Base-by-base conservation (phyloP, 2,329 filamentous ascomycete genomes). In the Colletotrichum sp. region DNA sequence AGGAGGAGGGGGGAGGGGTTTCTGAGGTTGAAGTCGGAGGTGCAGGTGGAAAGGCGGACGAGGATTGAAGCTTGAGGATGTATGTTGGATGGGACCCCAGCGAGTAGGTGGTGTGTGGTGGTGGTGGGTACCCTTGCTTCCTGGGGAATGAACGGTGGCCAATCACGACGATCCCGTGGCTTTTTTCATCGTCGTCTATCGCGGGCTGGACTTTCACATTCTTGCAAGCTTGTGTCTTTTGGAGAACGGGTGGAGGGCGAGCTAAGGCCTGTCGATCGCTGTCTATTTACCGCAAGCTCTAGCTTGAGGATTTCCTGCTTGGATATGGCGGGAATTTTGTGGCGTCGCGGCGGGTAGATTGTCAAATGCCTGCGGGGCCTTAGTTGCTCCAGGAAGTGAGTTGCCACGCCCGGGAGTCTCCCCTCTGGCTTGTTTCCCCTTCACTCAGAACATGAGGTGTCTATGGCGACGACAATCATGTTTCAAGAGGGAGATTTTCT, bases 291-390 rank as follows among this genome's bases (percentile, higher is more conserved):
- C 60, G 60, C 30, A 64, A 30, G 26, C 28, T 61, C 28, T 39
- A 48, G 8, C 30, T 26, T 16, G 8, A 16, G 21, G 34, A 24
- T 64, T 59, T 30, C 21, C 55, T 59, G 26, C 59, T 63, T 52
- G 39, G 30, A 61, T 26, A 24, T 36, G 61, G 32, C 61, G 36
- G 43, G 74, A 70, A 76, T 68, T 73, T 68, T 32, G 74, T 69
- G 70, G 74, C 74, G 74, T 36, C 28, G 43, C 39, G 70, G 67
- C 74, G 70, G 69, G 43, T 76, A 52, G 12, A 76, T 76, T 76
- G n/a, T 43, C 57, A 43, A 71, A 34, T 76, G 70, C 64, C 71
- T 68, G 13, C 12, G 71, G 28, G 55, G 28, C 16, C 28, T 30
- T 13, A 39, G 72, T 72, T 75, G 72, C 72, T n/a, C 2, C 9